Conservation (phyloP, 129 eudicot genomes). For the Helichrysum umbraculigerum region DNA sequence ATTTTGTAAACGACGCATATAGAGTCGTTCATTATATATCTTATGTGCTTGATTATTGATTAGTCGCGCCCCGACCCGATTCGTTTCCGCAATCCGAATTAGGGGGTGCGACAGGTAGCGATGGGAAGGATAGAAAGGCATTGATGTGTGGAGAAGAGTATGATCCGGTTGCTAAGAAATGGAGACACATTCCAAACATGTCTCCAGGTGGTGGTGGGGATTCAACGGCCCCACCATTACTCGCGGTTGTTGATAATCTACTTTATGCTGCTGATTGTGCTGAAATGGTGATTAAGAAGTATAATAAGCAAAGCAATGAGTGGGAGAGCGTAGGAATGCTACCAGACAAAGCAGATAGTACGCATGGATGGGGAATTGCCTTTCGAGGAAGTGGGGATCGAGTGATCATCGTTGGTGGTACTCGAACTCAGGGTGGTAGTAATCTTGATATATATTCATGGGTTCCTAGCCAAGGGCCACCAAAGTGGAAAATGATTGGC, state of each 20-base stretch:
- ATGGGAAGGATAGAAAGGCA: conserved; percentile 46
- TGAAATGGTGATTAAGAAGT: conserved; percentile 54
- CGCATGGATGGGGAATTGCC: conserved; percentile 73
- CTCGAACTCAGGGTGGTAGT: conserved; percentile 36
- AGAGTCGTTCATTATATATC: too few species aligned
- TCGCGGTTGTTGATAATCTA: conserved; percentile 67
- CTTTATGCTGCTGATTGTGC: conserved; percentile 65
- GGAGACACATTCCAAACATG: conserved; percentile 62
- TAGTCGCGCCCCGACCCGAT: too few species aligned
- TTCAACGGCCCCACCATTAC: conserved; percentile 59
- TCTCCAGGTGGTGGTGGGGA: conserved; percentile 37
- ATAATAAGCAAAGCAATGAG: conserved; percentile 39
- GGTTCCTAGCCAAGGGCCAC: conserved; percentile 56
- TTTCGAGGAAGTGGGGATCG: conserved; percentile 66
- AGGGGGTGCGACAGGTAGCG: too few species aligned
- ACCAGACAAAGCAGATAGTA: conserved; percentile 52
- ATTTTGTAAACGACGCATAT: too few species aligned
- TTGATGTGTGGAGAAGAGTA: conserved; percentile 70
- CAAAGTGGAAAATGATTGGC: conserved; percentile 54
- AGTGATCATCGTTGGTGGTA: conserved; percentile 64
- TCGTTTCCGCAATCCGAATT: too few species aligned
- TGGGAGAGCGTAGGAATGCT: conserved; percentile 55
- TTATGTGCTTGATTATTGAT: too few species aligned
- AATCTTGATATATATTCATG: conserved; percentile 53
- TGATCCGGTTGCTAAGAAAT: conserved; percentile 36